Conservation (phyloP, 176 grass and related monocot species). For the Carex littledalei region DNA sequence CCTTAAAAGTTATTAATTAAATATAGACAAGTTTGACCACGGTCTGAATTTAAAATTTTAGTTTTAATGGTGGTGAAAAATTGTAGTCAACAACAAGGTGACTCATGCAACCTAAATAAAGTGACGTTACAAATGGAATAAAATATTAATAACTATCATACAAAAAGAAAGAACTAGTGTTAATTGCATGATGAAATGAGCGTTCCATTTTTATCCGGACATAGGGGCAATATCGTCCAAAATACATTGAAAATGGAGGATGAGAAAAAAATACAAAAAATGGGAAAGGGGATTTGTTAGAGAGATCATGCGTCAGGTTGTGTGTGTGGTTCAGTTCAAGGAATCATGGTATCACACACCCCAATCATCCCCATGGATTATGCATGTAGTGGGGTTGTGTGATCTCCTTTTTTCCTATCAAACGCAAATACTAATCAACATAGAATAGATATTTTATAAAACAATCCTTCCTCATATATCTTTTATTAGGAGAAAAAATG, state of each 20-base stretch:
- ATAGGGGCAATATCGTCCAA: not conserved
- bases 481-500: not conserved
- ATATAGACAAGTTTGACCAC: not conserved
- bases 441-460: not conserved
- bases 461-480: not conserved
- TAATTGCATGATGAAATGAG: not conserved
- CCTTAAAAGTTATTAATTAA: not conserved
- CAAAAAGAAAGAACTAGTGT: not conserved
- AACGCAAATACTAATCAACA: not conserved
- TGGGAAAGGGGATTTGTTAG: not conserved
- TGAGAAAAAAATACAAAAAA: not conserved
- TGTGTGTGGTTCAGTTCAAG: constrained; percentile 13
- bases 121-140: not conserved
- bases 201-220: not conserved
- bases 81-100: not conserved
- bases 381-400: constrained; percentile 7
- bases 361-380: constrained; percentile 17
- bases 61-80: not conserved
- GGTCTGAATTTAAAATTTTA: not conserved
- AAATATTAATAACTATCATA: not conserved
- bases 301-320: constrained; percentile 17
- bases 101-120: not conserved
- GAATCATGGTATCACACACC: not conserved
- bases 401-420: not conserved
- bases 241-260: not conserved